Evolutionary conservation across 495 filamentous ascomycete genomes (phyloP), one percentile per base, ranked within the genome.

Genomic region (Penicillium mononematosum): DNA sequence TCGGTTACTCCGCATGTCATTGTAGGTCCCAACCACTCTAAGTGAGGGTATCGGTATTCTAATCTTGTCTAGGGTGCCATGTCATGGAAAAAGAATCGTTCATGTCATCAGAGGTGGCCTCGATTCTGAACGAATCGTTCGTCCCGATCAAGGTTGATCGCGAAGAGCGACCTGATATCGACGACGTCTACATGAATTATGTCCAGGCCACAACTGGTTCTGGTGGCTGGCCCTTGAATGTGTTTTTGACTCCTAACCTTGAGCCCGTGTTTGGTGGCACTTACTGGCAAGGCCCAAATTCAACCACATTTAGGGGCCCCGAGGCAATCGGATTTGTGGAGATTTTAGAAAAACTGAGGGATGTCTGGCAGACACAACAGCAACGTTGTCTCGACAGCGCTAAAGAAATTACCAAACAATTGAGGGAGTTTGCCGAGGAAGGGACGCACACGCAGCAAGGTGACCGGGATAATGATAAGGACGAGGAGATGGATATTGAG

Each of bases 151-250:
- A 96, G 61, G 82, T 98, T 61, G 94, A 98, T 69, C 85, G 92
- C 29, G 94, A 98, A 70, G 93, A 97, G 70, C 87, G 93, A 34
- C 94, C 95, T 2, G 92, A 98, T 69, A 84, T 98, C 62, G 94
- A 98, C 68, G 87, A 91, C 50, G 92, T 98, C 55, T 98, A 98
- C 69, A 96, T 97, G 89, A 96, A 96, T 74, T 98, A 95, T 75
- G 90, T 95, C 31, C 90, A 96, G 75, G 93, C 92, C 5, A 92
- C 93, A 16, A 96, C 87, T 36, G 91, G 91, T 19, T 91, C 87
- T 2, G 95, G 92, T 3, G 94, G 94, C 25, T 98, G 95, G 95
- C 94, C 94, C 11, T 78, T 98, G 45, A 98, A 97, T 69, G 90
- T 97, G 20, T 98, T 98, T 67, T 79, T 98, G 25, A 98, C 95